Conservation (phyloP, 1,139 yeast species). For the Candida sp. region DNA sequence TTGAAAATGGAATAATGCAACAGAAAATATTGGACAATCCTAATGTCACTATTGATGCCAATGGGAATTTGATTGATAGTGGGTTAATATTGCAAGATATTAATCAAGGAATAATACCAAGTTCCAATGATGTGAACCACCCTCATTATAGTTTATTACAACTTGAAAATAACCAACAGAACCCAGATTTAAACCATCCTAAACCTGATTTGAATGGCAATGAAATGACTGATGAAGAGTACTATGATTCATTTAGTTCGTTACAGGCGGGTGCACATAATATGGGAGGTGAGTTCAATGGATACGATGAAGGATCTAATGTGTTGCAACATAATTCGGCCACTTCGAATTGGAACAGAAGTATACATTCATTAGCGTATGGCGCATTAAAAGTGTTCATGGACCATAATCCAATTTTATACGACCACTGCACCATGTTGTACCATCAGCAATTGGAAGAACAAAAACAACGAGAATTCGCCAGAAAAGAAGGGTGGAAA, state of each 20-base stretch:
- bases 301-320: constrained; percentile 17
- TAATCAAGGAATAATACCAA: constrained; percentile 14
- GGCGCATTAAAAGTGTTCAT: constrained; percentile 89
- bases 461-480: constrained; percentile 55
- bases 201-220: constrained; percentile 12
- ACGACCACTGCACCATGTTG: constrained; percentile 86
- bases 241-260: constrained; percentile 40
- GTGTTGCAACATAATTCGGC: constrained; percentile 46
- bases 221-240: constrained; percentile 44
- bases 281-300: constrained; percentile 17
- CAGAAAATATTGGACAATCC: constrained; percentile 42
- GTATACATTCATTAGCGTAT: constrained; percentile 87
- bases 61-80: constrained; percentile 42
- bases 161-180: constrained; percentile 10
- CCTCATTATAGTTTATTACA: constrained; percentile 13
- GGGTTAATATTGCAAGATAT: constrained; percentile 26
- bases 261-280: constrained; percentile 21
- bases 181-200: neutral
- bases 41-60: constrained; percentile 40
- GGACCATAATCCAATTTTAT: constrained; percentile 89
- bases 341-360: constrained; percentile 77
- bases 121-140: constrained; percentile 12
- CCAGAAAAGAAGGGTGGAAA: constrained; percentile 75
- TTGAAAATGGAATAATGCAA: constrained; percentile 47
- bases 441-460: constrained; percentile 76